Conservation (phyloP, 768 basidiomycete species). For the Podaxis rugospora region DNA sequence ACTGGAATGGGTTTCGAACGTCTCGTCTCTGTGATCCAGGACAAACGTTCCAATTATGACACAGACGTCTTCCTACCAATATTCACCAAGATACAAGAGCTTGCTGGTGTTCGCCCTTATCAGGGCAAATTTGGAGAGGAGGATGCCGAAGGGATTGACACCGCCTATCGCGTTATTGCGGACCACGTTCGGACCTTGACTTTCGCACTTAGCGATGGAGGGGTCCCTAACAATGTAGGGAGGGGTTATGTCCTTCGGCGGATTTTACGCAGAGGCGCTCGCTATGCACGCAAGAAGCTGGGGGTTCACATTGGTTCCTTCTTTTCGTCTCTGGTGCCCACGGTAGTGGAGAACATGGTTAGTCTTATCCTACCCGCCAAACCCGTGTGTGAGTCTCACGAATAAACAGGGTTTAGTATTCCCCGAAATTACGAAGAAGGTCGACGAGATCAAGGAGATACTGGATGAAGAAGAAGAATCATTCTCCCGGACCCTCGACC, state of each 20-base stretch:
- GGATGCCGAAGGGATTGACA: slow-evolving; percentile 94
- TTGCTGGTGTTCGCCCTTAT: slow-evolving; percentile 87
- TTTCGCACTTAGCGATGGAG: slow-evolving; percentile 94
- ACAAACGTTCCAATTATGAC: slow-evolving; percentile 94
- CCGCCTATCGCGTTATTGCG: slow-evolving; percentile 94
- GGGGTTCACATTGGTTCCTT: slow-evolving; percentile 90
- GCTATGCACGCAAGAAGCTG: slow-evolving; percentile 94
- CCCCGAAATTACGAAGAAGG: slow-evolving; percentile 86
- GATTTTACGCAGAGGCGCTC: slow-evolving; percentile 89
- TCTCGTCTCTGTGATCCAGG: slow-evolving; percentile 89
- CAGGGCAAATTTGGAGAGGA: slow-evolving; percentile 90
- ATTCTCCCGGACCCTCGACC: slow-evolving; percentile 94
- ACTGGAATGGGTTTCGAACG: slow-evolving; percentile 99
- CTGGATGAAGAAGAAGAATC: slow-evolving; percentile 97
- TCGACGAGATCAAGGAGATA: slow-evolving; percentile 87
- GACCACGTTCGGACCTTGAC: slow-evolving; percentile 96
- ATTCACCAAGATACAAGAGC: slow-evolving; percentile 79
- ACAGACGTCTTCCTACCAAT: slow-evolving; percentile 93
- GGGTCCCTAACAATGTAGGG: slow-evolving; percentile 93
- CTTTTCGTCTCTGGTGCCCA: slow-evolving; percentile 90
- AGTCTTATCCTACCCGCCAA: slow-evolving; percentile 16
- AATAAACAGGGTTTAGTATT: slow-evolving; percentile 69
- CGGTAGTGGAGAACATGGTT: slow-evolving; percentile 86
- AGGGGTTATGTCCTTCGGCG: slow-evolving; percentile 96
- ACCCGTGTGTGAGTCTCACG: background rate